Evolutionary conservation across 345 rosid species (phyloP).

Genomic region (Eucalyptus caleyi): DNA sequence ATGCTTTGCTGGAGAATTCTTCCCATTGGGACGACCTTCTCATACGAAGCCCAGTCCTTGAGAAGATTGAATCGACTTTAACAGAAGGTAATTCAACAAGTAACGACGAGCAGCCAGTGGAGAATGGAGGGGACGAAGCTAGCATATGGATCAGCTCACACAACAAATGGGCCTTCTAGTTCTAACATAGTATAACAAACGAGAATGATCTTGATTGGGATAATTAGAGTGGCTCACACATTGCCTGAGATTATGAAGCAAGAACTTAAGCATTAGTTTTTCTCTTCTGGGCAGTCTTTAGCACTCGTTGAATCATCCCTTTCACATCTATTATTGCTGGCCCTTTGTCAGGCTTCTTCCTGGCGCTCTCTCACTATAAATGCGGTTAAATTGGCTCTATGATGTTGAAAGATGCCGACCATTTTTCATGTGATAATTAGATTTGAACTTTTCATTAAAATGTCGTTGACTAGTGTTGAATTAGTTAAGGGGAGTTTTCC

Average conservation of each 20-base stretch:
- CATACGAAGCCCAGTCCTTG: too few relatives aligned
- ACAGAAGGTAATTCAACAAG: too few relatives aligned
- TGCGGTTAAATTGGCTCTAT: not conserved
- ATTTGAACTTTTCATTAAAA: not conserved
- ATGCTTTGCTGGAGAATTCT: constrained; percentile 36
- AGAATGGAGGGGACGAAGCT: too few relatives aligned
- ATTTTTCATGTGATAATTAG: not conserved
- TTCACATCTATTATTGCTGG: not conserved
- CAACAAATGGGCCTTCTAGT: constrained; percentile 52
- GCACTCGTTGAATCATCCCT: not conserved
- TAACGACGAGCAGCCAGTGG: too few relatives aligned
- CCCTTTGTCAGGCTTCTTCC: not conserved
- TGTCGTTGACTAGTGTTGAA: not conserved
- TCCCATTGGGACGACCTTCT: not conserved
- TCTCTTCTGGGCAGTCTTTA: not conserved
- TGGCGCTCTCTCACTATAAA: not conserved
- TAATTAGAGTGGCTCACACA: not conserved
- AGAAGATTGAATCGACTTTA: too few relatives aligned
- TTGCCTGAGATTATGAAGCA: not conserved
- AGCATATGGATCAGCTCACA: too few relatives aligned
- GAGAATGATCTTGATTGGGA: not conserved
- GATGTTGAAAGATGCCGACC: not conserved
- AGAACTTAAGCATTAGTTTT: not conserved
- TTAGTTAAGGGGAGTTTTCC: not conserved
- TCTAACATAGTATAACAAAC: constrained; percentile 27